Evolutionary conservation across 2,329 filamentous ascomycete genomes (phyloP), one percentile per base, ranked within the genome.

Genomic region (Tolypocladium ophioglossoides): DNA sequence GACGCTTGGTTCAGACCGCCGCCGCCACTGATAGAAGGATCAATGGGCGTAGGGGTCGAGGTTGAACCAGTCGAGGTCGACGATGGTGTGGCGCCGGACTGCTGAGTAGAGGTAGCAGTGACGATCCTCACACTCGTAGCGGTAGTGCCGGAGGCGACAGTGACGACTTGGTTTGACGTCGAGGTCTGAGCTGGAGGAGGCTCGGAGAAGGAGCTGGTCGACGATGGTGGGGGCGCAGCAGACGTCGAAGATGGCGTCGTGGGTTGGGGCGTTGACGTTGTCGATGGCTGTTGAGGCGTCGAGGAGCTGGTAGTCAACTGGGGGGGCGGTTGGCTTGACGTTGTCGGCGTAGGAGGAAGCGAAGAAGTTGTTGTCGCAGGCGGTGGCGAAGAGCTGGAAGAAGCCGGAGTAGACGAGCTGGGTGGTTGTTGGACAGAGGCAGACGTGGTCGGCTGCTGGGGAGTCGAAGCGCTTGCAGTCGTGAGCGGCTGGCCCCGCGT

Each of bases 1-100:
- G 86, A 86, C 37, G 79, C 77, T 50, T 78, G 78, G 60, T 68
- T 74, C 9, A 91, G 72, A 2, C 81, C 79, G 7, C 72, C 66
- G n/a, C 66, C 54, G 9, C 60, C 51, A 11, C 62, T 58, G 8
- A 67, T 62, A 0, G 63, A 61, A 57, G 62, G 53, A 52, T 63
- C 59, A 55, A 66, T 61, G 7, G 67, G 55, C 8, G 68, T 65
- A 1, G 68, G 55, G 8, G 68, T 65, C 3, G 67, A 58, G 14
- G 68, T 63, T 11, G 63, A 57, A 9, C 62, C 59, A 14, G 61
- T 56, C 12, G 66, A 57, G 0, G 63, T 48, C 6, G 66, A 55
- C 22, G 52, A 27, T 6, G 58, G 41, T 6, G 55, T 39, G 35
- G 46, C 41, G n/a, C 52, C 53, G 37, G 56, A 55, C 20, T 51